These are phyloP conservation scores for Oryza glaberrima DNA, from an alignment of 176 grass and related monocot species.

Conservation along the genomic window DNA sequence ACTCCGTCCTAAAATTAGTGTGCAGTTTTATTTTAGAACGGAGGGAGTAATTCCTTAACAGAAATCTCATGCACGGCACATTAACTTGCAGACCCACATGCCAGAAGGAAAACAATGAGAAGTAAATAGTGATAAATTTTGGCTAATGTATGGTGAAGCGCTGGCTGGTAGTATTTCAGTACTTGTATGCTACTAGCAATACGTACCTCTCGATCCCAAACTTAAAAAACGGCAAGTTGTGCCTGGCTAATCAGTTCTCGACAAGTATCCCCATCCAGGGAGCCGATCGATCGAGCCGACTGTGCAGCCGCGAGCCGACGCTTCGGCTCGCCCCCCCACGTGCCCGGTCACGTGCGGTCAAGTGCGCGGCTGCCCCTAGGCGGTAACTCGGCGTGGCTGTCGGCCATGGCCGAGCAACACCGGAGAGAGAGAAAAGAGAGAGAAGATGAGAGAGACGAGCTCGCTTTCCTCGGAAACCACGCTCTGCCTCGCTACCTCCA, in stretches of 20 bases:
- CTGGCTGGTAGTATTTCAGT: too few relatives aligned
- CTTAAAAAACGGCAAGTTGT: conserved; percentile 20
- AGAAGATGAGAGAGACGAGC: neutral
- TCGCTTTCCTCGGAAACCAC: conserved; percentile 55
- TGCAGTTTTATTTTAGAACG: too few relatives aligned
- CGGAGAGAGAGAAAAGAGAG: neutral
- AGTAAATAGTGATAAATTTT: too few relatives aligned
- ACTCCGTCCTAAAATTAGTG: too few relatives aligned
- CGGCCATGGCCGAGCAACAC: conserved; percentile 55
- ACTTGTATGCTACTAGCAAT: too few relatives aligned
- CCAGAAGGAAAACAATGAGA: too few relatives aligned
- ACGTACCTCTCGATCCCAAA: too few relatives aligned
- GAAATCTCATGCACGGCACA: too few relatives aligned
- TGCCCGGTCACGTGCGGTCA: conserved; percentile 37
- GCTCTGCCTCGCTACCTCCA: conserved; percentile 11
- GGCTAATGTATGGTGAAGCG: too few relatives aligned
- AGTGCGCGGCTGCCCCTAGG: conserved; percentile 33
- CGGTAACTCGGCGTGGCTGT: conserved; percentile 49
- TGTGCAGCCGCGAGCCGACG: conserved; percentile 3
- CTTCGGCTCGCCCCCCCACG: conserved; percentile 27
- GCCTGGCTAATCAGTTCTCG: conserved; percentile 29
- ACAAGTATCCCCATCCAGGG: conserved; percentile 39
- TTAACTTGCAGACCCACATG: too few relatives aligned
- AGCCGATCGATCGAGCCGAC: conserved; percentile 31
- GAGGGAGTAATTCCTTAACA: too few relatives aligned